phyloP scores from a whole-genome alignment of 352 stramenopile genomes.

The Phytophthora multivora region DNA sequence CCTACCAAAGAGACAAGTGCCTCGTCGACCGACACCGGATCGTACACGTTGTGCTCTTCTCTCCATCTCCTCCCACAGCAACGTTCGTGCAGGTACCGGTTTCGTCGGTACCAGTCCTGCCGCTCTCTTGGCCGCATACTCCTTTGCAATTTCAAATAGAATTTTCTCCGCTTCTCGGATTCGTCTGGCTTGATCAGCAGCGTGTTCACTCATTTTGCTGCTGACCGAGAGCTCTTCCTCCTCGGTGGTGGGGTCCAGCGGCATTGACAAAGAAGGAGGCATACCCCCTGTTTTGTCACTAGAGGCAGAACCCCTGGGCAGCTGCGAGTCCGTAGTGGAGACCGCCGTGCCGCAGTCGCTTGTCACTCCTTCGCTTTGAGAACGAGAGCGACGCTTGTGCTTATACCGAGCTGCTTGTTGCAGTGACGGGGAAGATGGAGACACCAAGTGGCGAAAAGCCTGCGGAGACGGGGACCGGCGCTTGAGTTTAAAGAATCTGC shows the following conservation, averaged over 20 bases:
- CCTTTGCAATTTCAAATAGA: conserved; percentile 74
- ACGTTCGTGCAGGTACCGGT: conserved; percentile 69
- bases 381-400: conserved; percentile 30
- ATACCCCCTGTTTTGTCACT: conserved; percentile 22
- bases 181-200: conserved; percentile 33
- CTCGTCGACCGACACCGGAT: conserved; percentile 42
- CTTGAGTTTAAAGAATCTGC: conserved; percentile 20
- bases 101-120: conserved; percentile 73
- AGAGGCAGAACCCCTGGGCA: conserved; percentile 19
- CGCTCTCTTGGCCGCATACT: conserved; percentile 80
- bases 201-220: conserved; percentile 7
- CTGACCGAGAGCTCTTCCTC: conserved; percentile 25
- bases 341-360: conserved; percentile 38
- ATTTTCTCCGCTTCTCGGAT: conserved; percentile 71
- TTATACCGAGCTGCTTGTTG: conserved; percentile 2
- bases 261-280: conserved; percentile 3
- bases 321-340: conserved; percentile 32
- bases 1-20: conserved; percentile 72
- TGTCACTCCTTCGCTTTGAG: conserved; percentile 37
- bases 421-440: conserved; percentile 17
- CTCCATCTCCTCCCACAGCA: conserved; percentile 85
- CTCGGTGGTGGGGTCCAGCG: conserved; percentile 24
- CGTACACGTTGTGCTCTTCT: conserved; percentile 42
- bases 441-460: conserved; percentile 15
- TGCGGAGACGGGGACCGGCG: conserved; percentile 6